Conservation (phyloP, 257 asterid species). For the Mitragyna speciosa region DNA sequence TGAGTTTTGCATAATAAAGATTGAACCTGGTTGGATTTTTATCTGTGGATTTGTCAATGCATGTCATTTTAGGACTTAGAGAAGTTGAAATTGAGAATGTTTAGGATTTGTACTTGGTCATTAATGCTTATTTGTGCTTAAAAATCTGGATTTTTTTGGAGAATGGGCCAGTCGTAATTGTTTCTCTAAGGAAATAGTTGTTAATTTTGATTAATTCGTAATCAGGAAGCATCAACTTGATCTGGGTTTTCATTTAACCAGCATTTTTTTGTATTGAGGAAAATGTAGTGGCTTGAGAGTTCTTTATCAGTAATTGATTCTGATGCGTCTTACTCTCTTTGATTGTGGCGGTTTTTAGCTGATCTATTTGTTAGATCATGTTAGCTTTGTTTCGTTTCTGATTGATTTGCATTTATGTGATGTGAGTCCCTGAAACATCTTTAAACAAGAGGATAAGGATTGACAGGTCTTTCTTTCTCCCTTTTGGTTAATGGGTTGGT, state of each 20-base stretch:
- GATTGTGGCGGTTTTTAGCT: not conserved
- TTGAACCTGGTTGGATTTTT: not conserved
- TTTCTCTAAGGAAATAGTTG: not conserved
- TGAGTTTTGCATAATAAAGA: not conserved
- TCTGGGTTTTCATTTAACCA: too few species aligned
- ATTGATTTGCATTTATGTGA: constrained; percentile 6
- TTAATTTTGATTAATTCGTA: not conserved
- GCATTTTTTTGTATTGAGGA: not conserved
- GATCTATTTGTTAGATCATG: not conserved
- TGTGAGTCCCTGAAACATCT: not conserved
- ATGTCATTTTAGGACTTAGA: not conserved
- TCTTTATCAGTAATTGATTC: not conserved
- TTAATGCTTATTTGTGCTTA: not conserved
- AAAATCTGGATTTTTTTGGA: not conserved
- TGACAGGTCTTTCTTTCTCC: not conserved
- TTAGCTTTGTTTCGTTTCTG: not conserved
- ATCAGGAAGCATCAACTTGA: not conserved
- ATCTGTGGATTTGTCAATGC: constrained; percentile 24
- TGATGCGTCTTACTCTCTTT: not conserved
- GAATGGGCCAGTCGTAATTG: not conserved
- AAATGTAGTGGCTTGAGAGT: too few species aligned
- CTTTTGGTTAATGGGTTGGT: constrained; percentile 1
- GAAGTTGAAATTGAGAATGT: too few species aligned
- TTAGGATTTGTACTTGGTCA: too few species aligned
- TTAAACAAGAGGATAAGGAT: not conserved